Evolutionary conservation across 1,284 basidiomycete species (phyloP), one percentile per base, ranked within the genome.

Genomic region (Veloporphyrellus conicus): DNA sequence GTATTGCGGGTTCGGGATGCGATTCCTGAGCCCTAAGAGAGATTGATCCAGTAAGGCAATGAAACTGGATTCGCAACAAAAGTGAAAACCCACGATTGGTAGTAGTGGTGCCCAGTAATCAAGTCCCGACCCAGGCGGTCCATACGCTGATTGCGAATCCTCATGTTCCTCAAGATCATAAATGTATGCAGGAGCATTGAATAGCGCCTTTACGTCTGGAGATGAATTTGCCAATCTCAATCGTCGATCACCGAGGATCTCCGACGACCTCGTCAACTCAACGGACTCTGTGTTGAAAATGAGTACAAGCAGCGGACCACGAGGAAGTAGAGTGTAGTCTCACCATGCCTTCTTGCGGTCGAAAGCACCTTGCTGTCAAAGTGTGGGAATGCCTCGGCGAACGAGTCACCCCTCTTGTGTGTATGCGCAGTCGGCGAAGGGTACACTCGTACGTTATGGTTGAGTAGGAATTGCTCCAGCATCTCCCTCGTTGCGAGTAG

Each of bases 321-420:
- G 43, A 40, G 33, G 11, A 23, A 23, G 19, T 10, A 22, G 1
- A 3, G 11, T 25, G 34, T 54, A 44, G 38, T 72, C 77, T 62
- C 60, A 78, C 84, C 82, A 58, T 85, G 82, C 39, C 82, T 80
- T 55, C 78, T 75, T 28, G 84, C 81, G 18, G 87, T 85, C 2
- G 90, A 85, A 33, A 95, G 74, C 3, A 97, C 82, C 70, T 95
- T 96, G 70, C 90, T 93, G 64, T 96, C 92, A 68, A 98, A 98
- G 68, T 96, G 93, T 28, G 93, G 90, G 75, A 97, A 94, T 1
- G 93, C 90, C 61, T 95, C 91, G 20, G 93, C 87, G 61, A 95
- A 95, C 5, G 91, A 93, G 64, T 97, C 94, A 23, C 87, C 87
- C 38, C 91, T 78, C 68, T 87, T 87, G 63, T 89, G 86, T 3